Base-by-base conservation (phyloP, 306 rosid species). In the Quercus variabilis region DNA sequence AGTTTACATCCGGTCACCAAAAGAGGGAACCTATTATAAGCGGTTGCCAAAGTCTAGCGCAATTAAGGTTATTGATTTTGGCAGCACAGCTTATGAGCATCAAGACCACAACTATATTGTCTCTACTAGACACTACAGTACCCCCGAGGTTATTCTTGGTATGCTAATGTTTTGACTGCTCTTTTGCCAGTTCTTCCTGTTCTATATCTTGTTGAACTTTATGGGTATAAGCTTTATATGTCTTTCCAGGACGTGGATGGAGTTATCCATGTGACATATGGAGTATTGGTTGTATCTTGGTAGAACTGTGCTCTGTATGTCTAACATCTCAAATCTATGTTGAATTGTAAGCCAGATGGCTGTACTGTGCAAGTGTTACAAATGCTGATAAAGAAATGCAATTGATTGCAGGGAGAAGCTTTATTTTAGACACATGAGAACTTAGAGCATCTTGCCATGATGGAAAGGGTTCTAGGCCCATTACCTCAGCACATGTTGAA, bases 81-180 rank as follows among this genome's bases (percentile, higher is more conserved):
- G 99, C 1, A 95, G 99, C 83, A 93, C 99, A 54, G 93, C 96
- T 8, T 93, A 93, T 79, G 94, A 90, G 83, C 87, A 94, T 69
- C 91, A 86, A 60, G 96, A 93, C 84, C 99, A 91, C 77, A 90
- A 70, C 63, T 95, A 95, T 81, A 93, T 95, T 77, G 99, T 95
- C 3, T 95, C 99, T 74, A 95, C 99, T 0, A 90, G 99, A 19
- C 99, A 95, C 84, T 95, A 95, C 64, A 90, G 99, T 46, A 97
- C 98, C 19, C 99, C 99, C 4, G 99, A 95, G 87, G 99, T 95
- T 78, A 93, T 95, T 28, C 93, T 95, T 78, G 99, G 99, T 92
- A 79, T 81, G 73, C 54, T 49, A 49, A 10, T 49, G 54, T 12
- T 12, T 49, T 49, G 54, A 49, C 15, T 12, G 4, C 54, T 49